phyloP scores from a whole-genome alignment of 73 alveolate genomes.

The Paraurostyla sp. region DNA sequence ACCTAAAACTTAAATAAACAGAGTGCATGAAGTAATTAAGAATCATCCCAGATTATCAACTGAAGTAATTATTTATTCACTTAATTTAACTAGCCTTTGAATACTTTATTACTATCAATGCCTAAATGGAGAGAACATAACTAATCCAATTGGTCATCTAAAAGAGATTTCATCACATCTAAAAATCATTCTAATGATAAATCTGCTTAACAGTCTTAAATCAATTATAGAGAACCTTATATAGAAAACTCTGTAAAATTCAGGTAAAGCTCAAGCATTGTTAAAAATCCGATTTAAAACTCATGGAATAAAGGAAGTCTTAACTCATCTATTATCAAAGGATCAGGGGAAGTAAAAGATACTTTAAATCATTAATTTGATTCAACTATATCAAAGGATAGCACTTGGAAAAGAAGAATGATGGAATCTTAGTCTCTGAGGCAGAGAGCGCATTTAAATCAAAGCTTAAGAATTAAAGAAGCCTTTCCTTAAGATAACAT shows the following conservation, averaged over 20 bases:
- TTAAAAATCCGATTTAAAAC: no score
- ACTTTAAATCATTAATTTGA: not conserved
- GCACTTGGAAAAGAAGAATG: slow-evolving; percentile 1
- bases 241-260: not conserved
- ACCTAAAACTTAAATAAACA: not conserved
- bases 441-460: slow-evolving; percentile 19
- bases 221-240: not conserved
- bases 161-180: slow-evolving; percentile 12
- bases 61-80: not conserved
- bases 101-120: slow-evolving; percentile 4
- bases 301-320: no score
- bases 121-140: slow-evolving; percentile 14
- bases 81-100: not conserved
- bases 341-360: not conserved
- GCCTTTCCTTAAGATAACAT: not conserved
- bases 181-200: not conserved
- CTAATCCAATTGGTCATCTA: not conserved
- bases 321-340: no score
- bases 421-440: slow-evolving; percentile 21
- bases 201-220: not conserved
- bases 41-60: not conserved
- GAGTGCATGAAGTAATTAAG: not conserved
- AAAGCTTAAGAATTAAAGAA: not conserved
- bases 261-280: no score
- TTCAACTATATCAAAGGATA: slow-evolving; percentile 3